Evolutionary conservation across 1,284 basidiomycete genomes (phyloP).

Genomic region (Sanghuangporus baumii): DNA sequence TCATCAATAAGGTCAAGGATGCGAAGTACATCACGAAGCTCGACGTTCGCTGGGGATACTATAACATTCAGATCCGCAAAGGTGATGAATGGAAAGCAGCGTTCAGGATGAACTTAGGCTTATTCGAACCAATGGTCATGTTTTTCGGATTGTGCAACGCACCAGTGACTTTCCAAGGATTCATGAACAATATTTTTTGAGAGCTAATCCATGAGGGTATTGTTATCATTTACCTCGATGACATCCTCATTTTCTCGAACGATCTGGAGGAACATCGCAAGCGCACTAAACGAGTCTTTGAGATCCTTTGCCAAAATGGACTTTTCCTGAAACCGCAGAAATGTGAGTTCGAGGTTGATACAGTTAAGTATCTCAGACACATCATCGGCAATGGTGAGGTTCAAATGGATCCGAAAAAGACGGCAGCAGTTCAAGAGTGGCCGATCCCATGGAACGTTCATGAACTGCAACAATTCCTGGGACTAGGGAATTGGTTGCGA

Average conservation of each 20-base stretch:
- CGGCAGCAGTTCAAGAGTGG: background rate
- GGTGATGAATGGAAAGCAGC: constrained; percentile 12
- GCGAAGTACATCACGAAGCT: background rate
- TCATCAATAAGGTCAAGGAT: too few species aligned
- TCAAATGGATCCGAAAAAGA: background rate
- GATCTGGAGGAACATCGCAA: background rate
- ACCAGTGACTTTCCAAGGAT: background rate
- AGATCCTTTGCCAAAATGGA: background rate
- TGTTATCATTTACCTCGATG: background rate
- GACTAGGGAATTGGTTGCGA: too few species aligned
- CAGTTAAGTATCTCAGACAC: too few species aligned
- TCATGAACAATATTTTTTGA: background rate
- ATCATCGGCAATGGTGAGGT: background rate
- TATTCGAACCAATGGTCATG: background rate
- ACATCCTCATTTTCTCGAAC: background rate
- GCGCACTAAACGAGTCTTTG: background rate
- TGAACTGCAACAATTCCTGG: background rate
- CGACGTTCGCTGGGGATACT: background rate
- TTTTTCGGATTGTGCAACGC: background rate
- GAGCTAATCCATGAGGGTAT: background rate
- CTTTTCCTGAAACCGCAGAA: too few species aligned
- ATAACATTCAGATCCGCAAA: background rate
- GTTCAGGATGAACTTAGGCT: background rate
- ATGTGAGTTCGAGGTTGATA: too few species aligned
- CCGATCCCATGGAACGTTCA: background rate